These are phyloP conservation scores for Ogataea chonburiensis DNA, from an alignment of 805 yeast species.

Conservation along the genomic window DNA sequence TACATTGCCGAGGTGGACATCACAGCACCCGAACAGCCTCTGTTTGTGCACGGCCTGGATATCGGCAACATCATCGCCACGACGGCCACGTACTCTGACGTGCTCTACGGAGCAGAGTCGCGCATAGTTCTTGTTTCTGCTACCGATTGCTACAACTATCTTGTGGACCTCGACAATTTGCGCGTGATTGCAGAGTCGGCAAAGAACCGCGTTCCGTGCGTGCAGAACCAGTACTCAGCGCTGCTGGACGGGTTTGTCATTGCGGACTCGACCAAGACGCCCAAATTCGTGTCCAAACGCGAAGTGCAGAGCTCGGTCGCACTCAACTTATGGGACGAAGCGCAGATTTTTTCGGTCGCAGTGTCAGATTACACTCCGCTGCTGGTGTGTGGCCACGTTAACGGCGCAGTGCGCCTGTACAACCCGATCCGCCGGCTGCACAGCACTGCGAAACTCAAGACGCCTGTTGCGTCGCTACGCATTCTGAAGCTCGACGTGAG, in stretches of 20 bases:
- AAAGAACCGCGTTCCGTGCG: slow-evolving; percentile 13
- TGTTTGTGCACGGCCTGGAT: slow-evolving; percentile 26
- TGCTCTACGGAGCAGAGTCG: slow-evolving; percentile 12
- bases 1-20: slow-evolving; percentile 30
- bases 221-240: slow-evolving; percentile 22
- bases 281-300: slow-evolving; percentile 22
- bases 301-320: slow-evolving; percentile 15
- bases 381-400: slow-evolving; percentile 15
- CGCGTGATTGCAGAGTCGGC: slow-evolving; percentile 16
- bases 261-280: slow-evolving; percentile 18
- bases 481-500: slow-evolving; percentile 25
- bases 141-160: slow-evolving; percentile 17
- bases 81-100: slow-evolving; percentile 24
- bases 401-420: slow-evolving; percentile 22
- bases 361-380: slow-evolving; percentile 20
- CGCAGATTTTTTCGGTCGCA: slow-evolving; percentile 18
- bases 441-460: slow-evolving; percentile 14
- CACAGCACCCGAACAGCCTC: slow-evolving; percentile 17
- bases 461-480: slow-evolving; percentile 18
- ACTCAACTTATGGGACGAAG: slow-evolving; percentile 19
- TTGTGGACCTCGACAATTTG: slow-evolving; percentile 24
- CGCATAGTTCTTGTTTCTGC: slow-evolving; percentile 21
- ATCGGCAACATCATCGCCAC: slow-evolving; percentile 25
- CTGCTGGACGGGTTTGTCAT: slow-evolving; percentile 24
- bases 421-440: slow-evolving; percentile 18